Conservation (phyloP, 768 basidiomycete species). For the Termitomyces eurrhizus region DNA sequence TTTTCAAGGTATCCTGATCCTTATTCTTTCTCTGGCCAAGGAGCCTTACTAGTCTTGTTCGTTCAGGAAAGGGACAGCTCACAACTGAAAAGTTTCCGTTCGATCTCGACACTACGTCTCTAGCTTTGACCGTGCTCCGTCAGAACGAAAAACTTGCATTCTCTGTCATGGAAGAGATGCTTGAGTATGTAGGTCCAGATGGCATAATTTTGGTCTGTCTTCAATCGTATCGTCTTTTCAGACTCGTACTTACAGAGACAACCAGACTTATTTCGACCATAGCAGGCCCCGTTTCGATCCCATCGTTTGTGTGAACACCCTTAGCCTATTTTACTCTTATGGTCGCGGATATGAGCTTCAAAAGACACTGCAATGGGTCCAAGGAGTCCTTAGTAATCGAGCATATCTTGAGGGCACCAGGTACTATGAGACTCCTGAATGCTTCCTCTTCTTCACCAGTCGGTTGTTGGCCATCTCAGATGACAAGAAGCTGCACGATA, state of each 20-base stretch:
- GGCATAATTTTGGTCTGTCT: constrained; percentile 44
- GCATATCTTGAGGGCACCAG: constrained; percentile 53
- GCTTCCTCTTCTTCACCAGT: constrained; percentile 48
- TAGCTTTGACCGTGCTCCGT: constrained; percentile 42
- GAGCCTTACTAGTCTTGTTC: background rate
- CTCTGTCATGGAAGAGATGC: constrained; percentile 55
- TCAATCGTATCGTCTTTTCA: background rate
- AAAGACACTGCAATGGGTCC: constrained; percentile 44
- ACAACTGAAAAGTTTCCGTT: constrained; percentile 48
- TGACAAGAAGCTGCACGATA: constrained; percentile 31
- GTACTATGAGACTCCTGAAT: constrained; percentile 50
- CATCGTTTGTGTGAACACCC: constrained; percentile 47
- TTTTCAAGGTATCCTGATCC: constrained; percentile 35
- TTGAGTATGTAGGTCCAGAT: constrained; percentile 43
- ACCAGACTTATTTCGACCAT: constrained; percentile 51
- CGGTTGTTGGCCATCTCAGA: constrained; percentile 35
- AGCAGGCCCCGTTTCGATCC: constrained; percentile 50
- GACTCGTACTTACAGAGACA: constrained; percentile 1
- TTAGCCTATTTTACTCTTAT: constrained; percentile 46
- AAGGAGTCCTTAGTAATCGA: constrained; percentile 44
- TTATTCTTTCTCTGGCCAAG: background rate
- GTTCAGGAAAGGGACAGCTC: constrained; percentile 32
- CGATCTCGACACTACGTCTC: constrained; percentile 57
- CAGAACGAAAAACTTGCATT: constrained; percentile 27
- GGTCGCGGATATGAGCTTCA: constrained; percentile 44